Conservation (phyloP, 2,329 filamentous ascomycete genomes). For the Canariomyces notabilis region DNA sequence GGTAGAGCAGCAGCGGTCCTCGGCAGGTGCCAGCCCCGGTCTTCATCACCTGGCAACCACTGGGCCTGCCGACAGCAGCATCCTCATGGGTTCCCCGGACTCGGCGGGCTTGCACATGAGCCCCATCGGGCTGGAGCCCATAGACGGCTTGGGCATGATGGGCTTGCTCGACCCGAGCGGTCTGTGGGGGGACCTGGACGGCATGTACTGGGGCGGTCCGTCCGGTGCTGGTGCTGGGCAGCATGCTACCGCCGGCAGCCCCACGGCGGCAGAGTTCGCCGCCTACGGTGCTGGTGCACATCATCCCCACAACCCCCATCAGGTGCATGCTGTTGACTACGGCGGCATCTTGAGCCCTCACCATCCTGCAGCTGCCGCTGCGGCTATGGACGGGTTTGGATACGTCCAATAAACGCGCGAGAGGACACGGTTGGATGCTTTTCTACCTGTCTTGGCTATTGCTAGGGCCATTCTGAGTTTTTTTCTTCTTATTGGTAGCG, state of each 20-base stretch:
- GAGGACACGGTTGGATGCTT: background rate
- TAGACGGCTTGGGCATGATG: constrained; percentile 47
- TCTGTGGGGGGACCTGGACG: constrained; percentile 50
- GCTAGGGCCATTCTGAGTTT: too few species aligned
- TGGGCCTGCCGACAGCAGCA: constrained; percentile 26
- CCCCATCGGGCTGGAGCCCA: constrained; percentile 46
- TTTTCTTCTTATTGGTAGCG: too few species aligned
- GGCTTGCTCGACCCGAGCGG: constrained; percentile 49
- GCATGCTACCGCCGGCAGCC: constrained; percentile 17
- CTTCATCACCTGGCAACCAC: constrained; percentile 32
- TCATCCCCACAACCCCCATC: background rate
- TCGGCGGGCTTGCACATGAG: constrained; percentile 43
- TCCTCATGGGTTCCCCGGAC: constrained; percentile 28
- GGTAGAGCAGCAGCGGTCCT: constrained; percentile 26
- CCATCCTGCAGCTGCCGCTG: constrained; percentile 17
- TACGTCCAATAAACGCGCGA: constrained; percentile 37
- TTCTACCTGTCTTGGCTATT: too few species aligned
- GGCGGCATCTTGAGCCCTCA: constrained; percentile 35
- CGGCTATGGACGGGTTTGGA: constrained; percentile 37
- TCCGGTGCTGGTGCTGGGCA: constrained; percentile 36
- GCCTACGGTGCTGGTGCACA: constrained; percentile 17
- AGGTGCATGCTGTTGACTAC: constrained; percentile 29
- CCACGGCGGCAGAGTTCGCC: constrained; percentile 17
- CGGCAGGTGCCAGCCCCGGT: constrained; percentile 18
- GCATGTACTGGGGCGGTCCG: constrained; percentile 49